Percentiles rank a stretch among this genome's conserved stretches.
Evolutionary conservation across 345 rosid genomes (phyloP).

Genomic region (Moricandia arvensis): DNA sequence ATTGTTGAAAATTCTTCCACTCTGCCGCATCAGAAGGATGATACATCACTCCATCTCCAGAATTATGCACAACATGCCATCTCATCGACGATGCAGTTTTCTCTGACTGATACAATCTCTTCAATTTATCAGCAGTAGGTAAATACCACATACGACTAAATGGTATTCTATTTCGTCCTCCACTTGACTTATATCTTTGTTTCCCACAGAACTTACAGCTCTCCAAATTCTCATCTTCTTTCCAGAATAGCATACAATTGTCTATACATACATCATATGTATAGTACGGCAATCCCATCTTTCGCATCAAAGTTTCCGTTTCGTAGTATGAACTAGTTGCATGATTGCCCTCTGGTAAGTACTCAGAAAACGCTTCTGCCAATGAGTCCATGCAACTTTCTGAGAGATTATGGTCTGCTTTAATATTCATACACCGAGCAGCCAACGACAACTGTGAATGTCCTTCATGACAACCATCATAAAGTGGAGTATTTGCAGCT

Average conservation of each 20-base stretch:
- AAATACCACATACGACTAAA: neutral
- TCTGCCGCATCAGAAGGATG: neutral
- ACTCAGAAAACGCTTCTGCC: too few species aligned
- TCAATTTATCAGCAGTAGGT: neutral
- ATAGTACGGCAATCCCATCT: neutral
- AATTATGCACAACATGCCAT: neutral
- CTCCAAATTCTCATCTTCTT: neutral
- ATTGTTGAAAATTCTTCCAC: neutral
- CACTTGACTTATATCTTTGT: neutral
- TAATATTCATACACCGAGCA: too few species aligned
- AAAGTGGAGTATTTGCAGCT: too few species aligned
- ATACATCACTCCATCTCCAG: neutral
- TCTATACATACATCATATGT: neutral
- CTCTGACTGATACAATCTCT: neutral
- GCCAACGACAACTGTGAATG: too few species aligned
- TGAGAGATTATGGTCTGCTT: too few species aligned
- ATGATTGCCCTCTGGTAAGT: too few species aligned
- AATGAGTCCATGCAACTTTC: too few species aligned
- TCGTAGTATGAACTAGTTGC: too few species aligned
- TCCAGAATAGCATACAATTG: neutral
- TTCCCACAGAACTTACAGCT: neutral
- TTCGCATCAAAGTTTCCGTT: too few species aligned
- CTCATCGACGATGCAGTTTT: neutral
- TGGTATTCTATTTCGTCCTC: neutral
- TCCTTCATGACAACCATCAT: too few species aligned